Conservation (phyloP, 208 protist genomes). For the Vickermania spadyakhi region DNA sequence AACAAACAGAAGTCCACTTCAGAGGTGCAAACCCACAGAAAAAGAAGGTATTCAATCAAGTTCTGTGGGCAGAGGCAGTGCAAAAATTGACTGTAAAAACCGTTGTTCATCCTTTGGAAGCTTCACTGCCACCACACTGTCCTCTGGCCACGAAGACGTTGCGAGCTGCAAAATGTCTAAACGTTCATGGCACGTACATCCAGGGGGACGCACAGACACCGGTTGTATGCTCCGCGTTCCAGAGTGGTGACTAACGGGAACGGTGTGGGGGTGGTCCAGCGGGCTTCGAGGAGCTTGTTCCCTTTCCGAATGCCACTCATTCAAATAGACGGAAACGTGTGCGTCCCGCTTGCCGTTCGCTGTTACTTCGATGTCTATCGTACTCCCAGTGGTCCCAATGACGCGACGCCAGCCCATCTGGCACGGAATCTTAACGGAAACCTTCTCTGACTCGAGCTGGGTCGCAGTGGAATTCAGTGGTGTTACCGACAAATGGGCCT, state of each 20-base stretch:
- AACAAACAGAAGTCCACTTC: no score
- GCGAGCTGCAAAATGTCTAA: conserved; percentile 7
- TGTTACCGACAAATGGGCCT: conserved; percentile 24
- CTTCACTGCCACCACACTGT: conserved; percentile 12
- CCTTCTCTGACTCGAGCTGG: background rate
- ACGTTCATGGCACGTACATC: conserved; percentile 9
- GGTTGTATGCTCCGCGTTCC: background rate
- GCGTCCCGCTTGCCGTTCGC: conserved; percentile 54
- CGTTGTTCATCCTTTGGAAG: conserved; percentile 14
- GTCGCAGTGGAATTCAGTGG: conserved; percentile 10
- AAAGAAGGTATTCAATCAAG: no score
- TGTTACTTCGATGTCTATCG: conserved; percentile 7
- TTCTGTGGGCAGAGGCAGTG: background rate
- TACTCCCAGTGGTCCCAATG: background rate
- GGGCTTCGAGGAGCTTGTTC: conserved; percentile 3
- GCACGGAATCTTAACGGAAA: background rate
- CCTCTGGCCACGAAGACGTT: conserved; percentile 15
- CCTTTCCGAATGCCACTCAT: conserved; percentile 25
- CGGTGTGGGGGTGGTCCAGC: background rate
- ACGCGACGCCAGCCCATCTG: background rate
- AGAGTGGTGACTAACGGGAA: background rate
- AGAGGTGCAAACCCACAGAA: no score
- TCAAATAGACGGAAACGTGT: conserved; percentile 56
- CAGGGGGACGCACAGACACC: conserved; percentile 8
- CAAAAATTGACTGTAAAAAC: conserved; percentile 3